Evolutionary conservation across 2,329 filamentous ascomycete genomes (phyloP), one percentile per base, ranked within the genome.

Genomic region (Myriosclerotinia duriaeana): DNA sequence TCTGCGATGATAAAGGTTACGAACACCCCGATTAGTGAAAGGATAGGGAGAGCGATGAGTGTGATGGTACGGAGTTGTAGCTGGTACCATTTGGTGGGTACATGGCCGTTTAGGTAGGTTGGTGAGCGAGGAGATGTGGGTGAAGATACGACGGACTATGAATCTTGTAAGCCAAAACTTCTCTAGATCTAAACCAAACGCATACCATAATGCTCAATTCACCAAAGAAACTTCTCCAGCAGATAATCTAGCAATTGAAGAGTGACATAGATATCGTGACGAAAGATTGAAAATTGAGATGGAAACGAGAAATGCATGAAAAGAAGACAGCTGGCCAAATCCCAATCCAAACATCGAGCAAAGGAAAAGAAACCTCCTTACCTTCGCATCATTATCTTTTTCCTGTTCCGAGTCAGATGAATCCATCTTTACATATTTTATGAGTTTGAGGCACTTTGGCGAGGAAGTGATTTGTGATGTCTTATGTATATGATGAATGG

Each of bases 1-100:
- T 26, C 36, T 17, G 61, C 66, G 1, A 74, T 67, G 15, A 46
- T 34, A 53, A 59, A 68, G 20, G 72, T 72, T 22, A 66, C 67
- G 34, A 65, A 71, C 3, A 52, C 38, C 1, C 71, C 73, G 2
- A 66, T 7, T 2, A 72, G 36, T 2, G 69, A 72, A 20, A 74
- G 62, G 8, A 72, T 7, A 11, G 72, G 73, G 1, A 74, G 69
- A 30, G 64, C 5, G 14, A 70, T 46, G 12, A 73, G 62, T 14
- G 70, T 61, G 38, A 67, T 61, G 15, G 60, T 70, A 17, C 72
- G 69, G 14, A 69, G 53, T 1, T 66, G 70, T 22, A 65, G 38
- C 20, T 60, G 64, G 56, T 67, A 69, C 68, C 67, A 69, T 58
- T 63, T 40, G 17, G 48, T n/a, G 15, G 67, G 26, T 22, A 15